Evolutionary conservation across 2,329 filamentous ascomycete genomes (phyloP).

Genomic region (Plenodomus biglobosus): DNA sequence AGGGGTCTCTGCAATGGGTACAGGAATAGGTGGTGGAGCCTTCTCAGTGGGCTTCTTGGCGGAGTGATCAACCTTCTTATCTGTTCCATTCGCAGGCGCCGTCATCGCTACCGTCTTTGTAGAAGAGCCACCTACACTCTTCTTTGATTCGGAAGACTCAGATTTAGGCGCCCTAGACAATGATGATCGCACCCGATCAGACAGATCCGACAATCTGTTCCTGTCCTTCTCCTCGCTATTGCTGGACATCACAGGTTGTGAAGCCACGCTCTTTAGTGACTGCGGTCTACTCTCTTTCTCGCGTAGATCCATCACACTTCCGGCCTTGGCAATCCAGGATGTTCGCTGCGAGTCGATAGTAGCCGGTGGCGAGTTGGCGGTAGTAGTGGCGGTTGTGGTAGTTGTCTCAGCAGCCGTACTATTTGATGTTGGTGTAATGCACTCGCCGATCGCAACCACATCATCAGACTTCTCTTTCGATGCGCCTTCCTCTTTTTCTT

Average conservation of each 20-base stretch:
- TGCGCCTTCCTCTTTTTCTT: constrained; percentile 18
- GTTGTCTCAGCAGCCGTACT: constrained; percentile 9
- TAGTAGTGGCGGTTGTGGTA: background rate
- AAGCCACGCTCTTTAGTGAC: constrained; percentile 30
- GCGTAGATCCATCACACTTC: constrained; percentile 31
- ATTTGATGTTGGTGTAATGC: constrained; percentile 6
- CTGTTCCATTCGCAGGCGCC: constrained; percentile 3
- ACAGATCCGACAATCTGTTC: constrained; percentile 15
- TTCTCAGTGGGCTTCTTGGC: background rate
- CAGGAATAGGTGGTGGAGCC: constrained; percentile 3
- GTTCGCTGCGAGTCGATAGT: constrained; percentile 7
- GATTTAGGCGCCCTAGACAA: constrained; percentile 29
- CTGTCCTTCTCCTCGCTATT: constrained; percentile 23
- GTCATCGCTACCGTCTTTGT: constrained; percentile 10
- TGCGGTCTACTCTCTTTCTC: constrained; percentile 27
- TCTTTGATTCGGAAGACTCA: constrained; percentile 27
- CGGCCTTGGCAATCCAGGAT: constrained; percentile 27
- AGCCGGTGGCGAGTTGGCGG: background rate
- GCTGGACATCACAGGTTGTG: constrained; percentile 29
- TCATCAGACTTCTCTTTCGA: constrained; percentile 12
- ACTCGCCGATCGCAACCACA: constrained; percentile 7
- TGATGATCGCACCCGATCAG: constrained; percentile 31
- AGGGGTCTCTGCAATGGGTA: background rate
- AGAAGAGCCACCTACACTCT: constrained; percentile 7
- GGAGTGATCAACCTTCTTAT: constrained; percentile 2